Evolutionary conservation across 225 moss, liverwort and hornwort genomes (phyloP).

Genomic region (Climacium dendroides): DNA sequence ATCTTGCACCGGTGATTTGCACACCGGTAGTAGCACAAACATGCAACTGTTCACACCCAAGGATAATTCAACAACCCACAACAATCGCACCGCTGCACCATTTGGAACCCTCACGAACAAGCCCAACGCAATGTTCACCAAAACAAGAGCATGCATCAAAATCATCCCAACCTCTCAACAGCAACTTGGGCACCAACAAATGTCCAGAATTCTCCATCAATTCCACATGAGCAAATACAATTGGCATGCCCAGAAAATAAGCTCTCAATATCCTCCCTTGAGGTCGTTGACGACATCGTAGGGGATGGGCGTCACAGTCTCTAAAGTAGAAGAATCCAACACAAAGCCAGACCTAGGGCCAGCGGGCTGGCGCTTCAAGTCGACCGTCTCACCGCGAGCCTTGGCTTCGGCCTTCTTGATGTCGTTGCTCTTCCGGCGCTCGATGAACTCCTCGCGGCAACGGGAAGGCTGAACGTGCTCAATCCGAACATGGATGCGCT

Average conservation of each 20-base stretch:
- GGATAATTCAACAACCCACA: background rate
- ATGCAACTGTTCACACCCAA: background rate
- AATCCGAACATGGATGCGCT: slow-evolving; percentile 46
- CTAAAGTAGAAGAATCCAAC: slow-evolving; percentile 51
- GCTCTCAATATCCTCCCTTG: slow-evolving; percentile 59
- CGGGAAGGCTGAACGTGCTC: slow-evolving; percentile 33
- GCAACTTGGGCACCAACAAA: background rate
- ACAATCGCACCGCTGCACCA: background rate
- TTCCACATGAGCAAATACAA: background rate
- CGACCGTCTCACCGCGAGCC: slow-evolving; percentile 32
- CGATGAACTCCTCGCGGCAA: slow-evolving; percentile 62
- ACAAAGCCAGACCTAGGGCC: slow-evolving; percentile 67
- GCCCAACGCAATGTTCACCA: background rate
- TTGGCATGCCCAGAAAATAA: background rate
- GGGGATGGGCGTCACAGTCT: slow-evolving; percentile 74
- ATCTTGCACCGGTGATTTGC: background rate
- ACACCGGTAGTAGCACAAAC: too few species aligned
- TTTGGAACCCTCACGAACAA: background rate
- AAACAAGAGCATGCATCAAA: background rate
- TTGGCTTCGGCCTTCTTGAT: slow-evolving; percentile 27
- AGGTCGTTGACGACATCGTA: slow-evolving; percentile 80
- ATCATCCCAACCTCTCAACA: background rate
- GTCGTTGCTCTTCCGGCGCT: slow-evolving; percentile 51
- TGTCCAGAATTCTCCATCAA: background rate
- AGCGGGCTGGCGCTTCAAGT: slow-evolving; percentile 57